Conservation (phyloP, 352 stramenopile species). For the Sclerospora graminicola region DNA sequence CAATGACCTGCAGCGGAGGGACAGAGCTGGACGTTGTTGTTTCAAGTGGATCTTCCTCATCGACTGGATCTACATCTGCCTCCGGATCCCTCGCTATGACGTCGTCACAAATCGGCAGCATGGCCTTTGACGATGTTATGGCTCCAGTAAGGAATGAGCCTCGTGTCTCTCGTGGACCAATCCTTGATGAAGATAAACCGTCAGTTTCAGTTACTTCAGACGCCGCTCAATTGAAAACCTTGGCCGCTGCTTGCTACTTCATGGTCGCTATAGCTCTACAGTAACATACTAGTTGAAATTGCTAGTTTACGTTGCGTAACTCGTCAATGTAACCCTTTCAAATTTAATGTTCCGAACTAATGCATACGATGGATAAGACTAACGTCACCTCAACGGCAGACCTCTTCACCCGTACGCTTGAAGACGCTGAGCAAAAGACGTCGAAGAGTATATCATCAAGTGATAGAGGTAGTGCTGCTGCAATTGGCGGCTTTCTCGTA, state of each 20-base stretch:
- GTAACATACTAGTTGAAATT: conserved; percentile 14
- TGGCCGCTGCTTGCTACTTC: conserved; percentile 3
- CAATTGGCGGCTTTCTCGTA: conserved; percentile 60
- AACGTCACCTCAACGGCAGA: conserved; percentile 13
- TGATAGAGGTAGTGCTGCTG: conserved; percentile 1
- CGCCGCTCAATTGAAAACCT: conserved; percentile 1
- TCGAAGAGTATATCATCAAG: neutral
- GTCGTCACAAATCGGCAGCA: conserved; percentile 2
- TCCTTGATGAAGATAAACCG: conserved; percentile 7
- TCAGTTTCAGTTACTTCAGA: conserved; percentile 3
- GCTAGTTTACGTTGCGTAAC: conserved; percentile 8
- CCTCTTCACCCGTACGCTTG: conserved; percentile 35
- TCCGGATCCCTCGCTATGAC: conserved; percentile 5
- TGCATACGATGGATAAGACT: conserved; percentile 14
- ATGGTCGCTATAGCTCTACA: conserved; percentile 2
- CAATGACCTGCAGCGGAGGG: conserved; percentile 27
- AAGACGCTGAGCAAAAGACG: conserved; percentile 2
- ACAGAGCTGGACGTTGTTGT: conserved; percentile 4
- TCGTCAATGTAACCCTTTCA: conserved; percentile 6
- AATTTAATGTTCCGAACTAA: neutral
- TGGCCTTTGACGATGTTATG: conserved; percentile 8
- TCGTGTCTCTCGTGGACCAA: conserved; percentile 9
- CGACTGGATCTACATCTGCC: conserved; percentile 2
- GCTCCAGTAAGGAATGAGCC: neutral
- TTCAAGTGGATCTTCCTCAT: conserved; percentile 6